These are phyloP conservation scores for Macrophomina pseudophaseolina DNA, from an alignment of 2,329 filamentous ascomycete genomes.

Conservation along the genomic window DNA sequence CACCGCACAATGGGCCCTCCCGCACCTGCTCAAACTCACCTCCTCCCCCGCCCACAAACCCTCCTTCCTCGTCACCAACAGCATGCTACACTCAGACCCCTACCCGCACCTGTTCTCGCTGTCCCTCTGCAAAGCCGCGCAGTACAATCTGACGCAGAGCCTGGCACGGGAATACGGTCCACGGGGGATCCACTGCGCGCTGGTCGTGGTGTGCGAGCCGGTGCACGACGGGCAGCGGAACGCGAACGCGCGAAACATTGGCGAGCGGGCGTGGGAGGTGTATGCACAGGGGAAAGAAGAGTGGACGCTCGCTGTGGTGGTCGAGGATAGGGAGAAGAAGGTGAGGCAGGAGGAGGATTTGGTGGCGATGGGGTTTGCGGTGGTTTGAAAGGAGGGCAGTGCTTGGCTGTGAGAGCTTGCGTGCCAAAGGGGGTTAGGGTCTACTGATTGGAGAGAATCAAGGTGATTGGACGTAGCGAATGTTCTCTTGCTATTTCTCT, in stretches of 20 bases:
- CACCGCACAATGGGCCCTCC: slow-evolving; percentile 55
- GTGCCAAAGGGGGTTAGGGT: too few species aligned
- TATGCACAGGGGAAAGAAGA: slow-evolving; percentile 47
- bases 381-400: background rate
- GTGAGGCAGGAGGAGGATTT: background rate
- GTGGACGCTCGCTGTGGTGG: slow-evolving; percentile 48
- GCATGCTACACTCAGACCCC: slow-evolving; percentile 54
- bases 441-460: too few species aligned
- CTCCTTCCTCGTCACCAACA: slow-evolving; percentile 56
- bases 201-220: slow-evolving; percentile 53
- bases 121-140: slow-evolving; percentile 57
- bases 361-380: background rate
- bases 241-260: slow-evolving; percentile 54
- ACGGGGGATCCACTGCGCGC: slow-evolving; percentile 53
- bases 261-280: slow-evolving; percentile 51
- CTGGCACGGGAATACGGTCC: slow-evolving; percentile 49
- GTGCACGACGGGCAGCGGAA: slow-evolving; percentile 49
- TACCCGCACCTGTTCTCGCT: slow-evolving; percentile 55
- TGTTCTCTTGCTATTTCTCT: too few species aligned
- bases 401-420: background rate
- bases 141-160: slow-evolving; percentile 56
- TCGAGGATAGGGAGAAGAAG: slow-evolving; percentile 33
- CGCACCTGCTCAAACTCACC: slow-evolving; percentile 37
- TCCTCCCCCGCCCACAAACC: slow-evolving; percentile 43
- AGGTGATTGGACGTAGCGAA: too few species aligned